These are phyloP conservation scores for Fomitopsis schrenkii DNA, from an alignment of 1,284 basidiomycete genomes.

Conservation along the genomic window DNA sequence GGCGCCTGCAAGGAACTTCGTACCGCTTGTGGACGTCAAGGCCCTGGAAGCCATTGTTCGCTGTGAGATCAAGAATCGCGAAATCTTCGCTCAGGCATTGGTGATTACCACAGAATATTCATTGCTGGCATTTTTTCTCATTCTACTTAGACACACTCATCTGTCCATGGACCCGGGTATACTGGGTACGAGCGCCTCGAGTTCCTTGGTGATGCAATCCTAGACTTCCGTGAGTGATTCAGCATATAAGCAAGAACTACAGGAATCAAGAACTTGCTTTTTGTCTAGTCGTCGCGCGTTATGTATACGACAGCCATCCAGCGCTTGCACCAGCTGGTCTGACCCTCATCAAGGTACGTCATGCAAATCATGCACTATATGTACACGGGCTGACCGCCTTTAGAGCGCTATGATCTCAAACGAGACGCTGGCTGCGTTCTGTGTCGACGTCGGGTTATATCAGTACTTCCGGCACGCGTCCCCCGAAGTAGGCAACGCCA, in stretches of 20 bases:
- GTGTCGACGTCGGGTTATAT: constrained; percentile 62
- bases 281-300: constrained; percentile 62
- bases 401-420: constrained; percentile 83
- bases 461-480: constrained; percentile 58
- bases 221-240: constrained; percentile 63
- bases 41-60: constrained; percentile 63
- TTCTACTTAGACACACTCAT: constrained; percentile 54
- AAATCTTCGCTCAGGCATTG: constrained; percentile 67
- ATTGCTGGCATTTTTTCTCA: neutral
- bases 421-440: constrained; percentile 66
- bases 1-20: constrained; percentile 25
- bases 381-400: neutral
- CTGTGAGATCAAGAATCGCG: constrained; percentile 52
- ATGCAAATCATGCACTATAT: neutral
- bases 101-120: constrained; percentile 35
- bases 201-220: constrained; percentile 78
- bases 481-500: constrained; percentile 41
- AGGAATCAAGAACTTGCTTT: neutral
- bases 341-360: constrained; percentile 66
- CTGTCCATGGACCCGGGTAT: constrained; percentile 46
- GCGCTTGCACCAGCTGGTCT: constrained; percentile 65
- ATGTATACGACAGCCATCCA: constrained; percentile 62
- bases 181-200: constrained; percentile 71
- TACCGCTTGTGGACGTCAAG: constrained; percentile 36
- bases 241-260: neutral